Base-by-base conservation (phyloP, 805 yeast genomes). In the Torulaspora franciscae region DNA sequence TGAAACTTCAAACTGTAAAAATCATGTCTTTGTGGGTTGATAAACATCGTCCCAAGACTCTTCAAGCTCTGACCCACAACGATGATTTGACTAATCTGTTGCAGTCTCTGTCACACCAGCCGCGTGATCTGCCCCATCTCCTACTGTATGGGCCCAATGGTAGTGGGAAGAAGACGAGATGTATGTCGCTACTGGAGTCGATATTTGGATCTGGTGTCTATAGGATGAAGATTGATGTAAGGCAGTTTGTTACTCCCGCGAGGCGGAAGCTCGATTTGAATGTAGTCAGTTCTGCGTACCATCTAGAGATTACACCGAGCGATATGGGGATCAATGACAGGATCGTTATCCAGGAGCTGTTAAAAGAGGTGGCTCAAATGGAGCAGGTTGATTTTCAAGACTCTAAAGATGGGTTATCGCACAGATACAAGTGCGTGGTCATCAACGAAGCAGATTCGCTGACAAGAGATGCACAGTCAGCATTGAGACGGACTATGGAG, bases 311-410 rank as follows among this genome's bases (percentile, higher is more conserved):
- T 57, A 93, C 98, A 2, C 99, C 99, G 6, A 79, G 93, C 48
- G 99, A 93, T 66, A 83, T 93, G 82, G 98, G 98, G 6, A 88
- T 84, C 64, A 88, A 89, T 61, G 99, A 93, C 67, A 75, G 98
- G 50, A 83, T 93, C 41, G 96, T 93, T 26, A 89, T 93, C 54
- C 98, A 93, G 62, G 97, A 93, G 58, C 68, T 93, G 49, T 73
- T 93, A 55, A 93, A 93, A 58, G 98, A 93, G 52, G 81, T 93
- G 37, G 99, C 97, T 2, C 95, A 89, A 57, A 85, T 93, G 9
- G 96, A 90, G 59, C 96, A 90, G 59, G 89, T 93, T n/a, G 96
- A 90, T 62, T 81, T 85, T 57, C 73, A 70, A 56, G 69, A 56
- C 57, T 70, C 69, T 50, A 70, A 55, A 25, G 68, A 68, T 23